These are phyloP conservation scores for Pontederia crassipes DNA, from an alignment of 176 grass and related monocot species.

Conservation along the genomic window DNA sequence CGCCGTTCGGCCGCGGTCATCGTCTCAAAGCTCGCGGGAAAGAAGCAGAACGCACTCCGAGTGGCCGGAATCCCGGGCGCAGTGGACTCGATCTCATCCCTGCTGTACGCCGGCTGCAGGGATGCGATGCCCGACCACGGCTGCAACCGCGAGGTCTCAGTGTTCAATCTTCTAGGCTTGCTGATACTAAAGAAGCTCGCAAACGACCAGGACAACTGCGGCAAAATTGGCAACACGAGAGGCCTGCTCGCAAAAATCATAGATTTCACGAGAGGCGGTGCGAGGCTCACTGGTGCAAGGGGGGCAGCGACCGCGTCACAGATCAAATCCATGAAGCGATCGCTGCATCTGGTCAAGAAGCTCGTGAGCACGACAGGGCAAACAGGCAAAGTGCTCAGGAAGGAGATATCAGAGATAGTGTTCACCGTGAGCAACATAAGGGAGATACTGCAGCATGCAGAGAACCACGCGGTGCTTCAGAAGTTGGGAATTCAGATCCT, in stretches of 20 bases:
- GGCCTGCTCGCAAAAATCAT: conserved; percentile 35
- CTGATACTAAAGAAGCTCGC: conserved; percentile 30
- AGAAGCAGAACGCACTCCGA: conserved; percentile 21
- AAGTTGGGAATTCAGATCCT: conserved; percentile 27
- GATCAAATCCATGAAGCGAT: conserved; percentile 8
- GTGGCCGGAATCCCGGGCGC: conserved; percentile 32
- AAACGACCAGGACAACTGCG: conserved; percentile 29
- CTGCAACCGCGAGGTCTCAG: background rate
- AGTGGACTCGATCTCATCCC: conserved; percentile 28
- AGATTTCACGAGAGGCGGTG: conserved; percentile 13
- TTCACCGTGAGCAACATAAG: conserved; percentile 30
- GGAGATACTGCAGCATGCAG: conserved; percentile 23
- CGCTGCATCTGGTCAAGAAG: conserved; percentile 28
- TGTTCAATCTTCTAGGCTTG: conserved; percentile 29
- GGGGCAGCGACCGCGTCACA: conserved; percentile 13
- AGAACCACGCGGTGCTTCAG: conserved; percentile 22
- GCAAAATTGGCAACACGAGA: conserved; percentile 23
- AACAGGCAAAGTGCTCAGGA: conserved; percentile 24
- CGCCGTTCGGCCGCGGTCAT: conserved; percentile 17
- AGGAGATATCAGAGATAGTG: conserved; percentile 25
- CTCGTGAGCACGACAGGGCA: conserved; percentile 21
- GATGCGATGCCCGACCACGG: background rate
- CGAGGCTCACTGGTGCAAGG: background rate
- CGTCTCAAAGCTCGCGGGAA: conserved; percentile 19
- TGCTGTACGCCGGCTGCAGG: conserved; percentile 17